These are phyloP conservation scores for Phytopythium ostracodes DNA, from an alignment of 352 stramenopile genomes.

Conservation along the genomic window DNA sequence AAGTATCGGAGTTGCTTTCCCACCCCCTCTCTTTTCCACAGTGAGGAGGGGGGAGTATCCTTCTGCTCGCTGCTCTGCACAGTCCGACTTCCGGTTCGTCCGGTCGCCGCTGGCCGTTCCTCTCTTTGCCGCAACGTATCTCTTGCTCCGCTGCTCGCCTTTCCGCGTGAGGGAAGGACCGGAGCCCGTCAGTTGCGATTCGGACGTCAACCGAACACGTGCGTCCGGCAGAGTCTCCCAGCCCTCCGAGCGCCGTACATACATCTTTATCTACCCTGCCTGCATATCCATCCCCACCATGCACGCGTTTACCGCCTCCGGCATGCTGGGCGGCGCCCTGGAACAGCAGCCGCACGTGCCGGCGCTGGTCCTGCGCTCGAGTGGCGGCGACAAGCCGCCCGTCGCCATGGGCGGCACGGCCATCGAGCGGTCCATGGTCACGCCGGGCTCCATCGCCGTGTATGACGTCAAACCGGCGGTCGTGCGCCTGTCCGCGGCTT, in stretches of 20 bases:
- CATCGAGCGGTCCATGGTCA: constrained; percentile 65
- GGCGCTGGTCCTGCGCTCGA: constrained; percentile 39
- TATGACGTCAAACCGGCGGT: constrained; percentile 53
- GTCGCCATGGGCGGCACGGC: constrained; percentile 56
- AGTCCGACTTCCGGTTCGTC: not conserved
- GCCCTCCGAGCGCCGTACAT: not conserved
- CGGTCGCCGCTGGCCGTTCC: not conserved
- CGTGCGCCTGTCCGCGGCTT: constrained; percentile 20
- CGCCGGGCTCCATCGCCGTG: constrained; percentile 46
- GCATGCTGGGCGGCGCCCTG: not conserved
- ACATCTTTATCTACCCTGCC: not conserved
- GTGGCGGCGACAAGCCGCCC: constrained; percentile 25
- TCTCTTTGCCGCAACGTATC: not conserved
- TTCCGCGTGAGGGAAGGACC: not conserved
- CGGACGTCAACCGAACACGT: constrained; percentile 7
- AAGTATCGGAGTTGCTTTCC: too few species aligned
- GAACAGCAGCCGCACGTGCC: constrained; percentile 21
- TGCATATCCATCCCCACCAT: not conserved
- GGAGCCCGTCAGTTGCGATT: constrained; percentile 10
- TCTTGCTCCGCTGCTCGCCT: constrained; percentile 1
- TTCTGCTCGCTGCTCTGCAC: not conserved
- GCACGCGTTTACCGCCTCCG: not conserved
- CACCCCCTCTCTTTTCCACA: not conserved
- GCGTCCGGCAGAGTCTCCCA: not conserved
- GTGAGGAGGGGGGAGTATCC: not conserved